Evolutionary conservation across 1,284 basidiomycete genomes (phyloP).

Genomic region (Cystobasidiaceae sp.): DNA sequence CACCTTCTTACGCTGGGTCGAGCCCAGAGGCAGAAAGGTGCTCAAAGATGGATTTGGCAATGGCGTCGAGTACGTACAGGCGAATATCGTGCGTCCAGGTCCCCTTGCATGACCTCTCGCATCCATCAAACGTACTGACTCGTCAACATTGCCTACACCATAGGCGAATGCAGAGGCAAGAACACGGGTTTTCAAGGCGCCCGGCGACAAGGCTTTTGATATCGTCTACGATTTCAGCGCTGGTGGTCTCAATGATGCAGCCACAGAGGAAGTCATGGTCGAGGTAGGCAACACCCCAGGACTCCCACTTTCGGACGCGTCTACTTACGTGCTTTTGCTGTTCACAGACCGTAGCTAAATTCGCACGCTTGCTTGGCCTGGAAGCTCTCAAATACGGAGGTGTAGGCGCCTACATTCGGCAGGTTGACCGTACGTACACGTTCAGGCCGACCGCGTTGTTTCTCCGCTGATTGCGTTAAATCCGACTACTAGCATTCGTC

Average conservation of each 20-base stretch:
- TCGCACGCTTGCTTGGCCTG: slow-evolving; percentile 8
- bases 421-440: not conserved
- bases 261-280: slow-evolving; percentile 20
- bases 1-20: slow-evolving; percentile 9
- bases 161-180: slow-evolving; percentile 15
- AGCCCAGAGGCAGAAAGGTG: slow-evolving; percentile 31
- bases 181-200: slow-evolving; percentile 10
- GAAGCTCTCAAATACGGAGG: slow-evolving; percentile 28
- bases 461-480: not conserved
- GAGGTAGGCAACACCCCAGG: not conserved
- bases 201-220: slow-evolving; percentile 24
- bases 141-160: not conserved
- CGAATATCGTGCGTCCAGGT: slow-evolving; percentile 22
- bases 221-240: slow-evolving; percentile 20
- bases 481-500: slow-evolving; percentile 3
- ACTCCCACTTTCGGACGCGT: not conserved
- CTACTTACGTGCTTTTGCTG: not conserved
- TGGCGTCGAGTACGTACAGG: slow-evolving; percentile 37
- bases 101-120: not conserved
- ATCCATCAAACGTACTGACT: not conserved
- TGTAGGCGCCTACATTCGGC: slow-evolving; percentile 20
- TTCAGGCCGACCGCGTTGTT: not conserved
- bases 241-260: not conserved
- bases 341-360: slow-evolving; percentile 6
- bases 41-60: slow-evolving; percentile 30